phyloP scores from a whole-genome alignment of 2,329 filamentous ascomycete species.

The Monosporascus sp. region DNA sequence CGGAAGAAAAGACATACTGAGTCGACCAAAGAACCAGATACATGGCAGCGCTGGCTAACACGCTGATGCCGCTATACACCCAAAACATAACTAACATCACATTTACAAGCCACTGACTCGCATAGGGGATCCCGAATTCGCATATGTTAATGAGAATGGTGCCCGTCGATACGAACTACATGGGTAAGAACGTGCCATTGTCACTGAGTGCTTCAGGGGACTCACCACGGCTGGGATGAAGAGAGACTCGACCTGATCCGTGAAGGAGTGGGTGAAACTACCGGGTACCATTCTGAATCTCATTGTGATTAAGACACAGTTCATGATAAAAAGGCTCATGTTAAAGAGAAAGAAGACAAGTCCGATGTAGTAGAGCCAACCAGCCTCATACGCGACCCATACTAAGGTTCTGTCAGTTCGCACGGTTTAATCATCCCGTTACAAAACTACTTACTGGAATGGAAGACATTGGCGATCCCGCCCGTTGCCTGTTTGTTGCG shows the following conservation, averaged over 20 bases:
- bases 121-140: conserved; percentile 65
- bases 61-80: conserved; percentile 66
- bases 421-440: not conserved
- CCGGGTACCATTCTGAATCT: conserved; percentile 67
- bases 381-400: conserved; percentile 41
- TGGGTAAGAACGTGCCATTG: not conserved
- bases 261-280: conserved; percentile 66
- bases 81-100: conserved; percentile 67
- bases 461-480: conserved; percentile 51
- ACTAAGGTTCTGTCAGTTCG: conserved; percentile 28
- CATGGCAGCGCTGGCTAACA: conserved; percentile 62
- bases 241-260: conserved; percentile 72
- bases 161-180: conserved; percentile 41
- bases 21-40: conserved; percentile 70
- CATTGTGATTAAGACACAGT: conserved; percentile 59
- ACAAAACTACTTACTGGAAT: conserved; percentile 40
- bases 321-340: conserved; percentile 55
- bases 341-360: conserved; percentile 60
- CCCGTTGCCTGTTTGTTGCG: conserved; percentile 42
- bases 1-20: conserved; percentile 33
- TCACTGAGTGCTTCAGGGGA: conserved; percentile 3
- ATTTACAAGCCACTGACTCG: conserved; percentile 56
- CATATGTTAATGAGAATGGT: conserved; percentile 75
- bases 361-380: conserved; percentile 55
- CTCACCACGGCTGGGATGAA: conserved; percentile 67